Conservation (phyloP, 306 rosid species). For the Biancaea sappan region DNA sequence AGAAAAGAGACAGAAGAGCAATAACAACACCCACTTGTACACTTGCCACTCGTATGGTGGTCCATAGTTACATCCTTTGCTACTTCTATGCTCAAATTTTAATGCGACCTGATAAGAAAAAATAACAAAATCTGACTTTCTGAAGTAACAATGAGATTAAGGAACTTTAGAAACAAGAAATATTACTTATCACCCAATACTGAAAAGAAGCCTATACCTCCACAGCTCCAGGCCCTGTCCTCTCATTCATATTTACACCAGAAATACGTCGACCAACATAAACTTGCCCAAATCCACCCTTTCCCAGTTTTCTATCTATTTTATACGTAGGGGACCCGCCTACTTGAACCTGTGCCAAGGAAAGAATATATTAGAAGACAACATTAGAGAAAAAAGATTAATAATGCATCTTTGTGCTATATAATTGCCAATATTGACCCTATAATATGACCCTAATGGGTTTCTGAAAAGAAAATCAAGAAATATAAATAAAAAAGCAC, state of each 20-base stretch:
- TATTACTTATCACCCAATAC: conserved; percentile 9
- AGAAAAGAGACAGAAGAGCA: background rate
- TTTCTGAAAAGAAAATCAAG: background rate
- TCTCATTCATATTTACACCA: conserved; percentile 39
- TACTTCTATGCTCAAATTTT: conserved; percentile 95
- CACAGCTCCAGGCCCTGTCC: conserved; percentile 71
- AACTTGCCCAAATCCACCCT: conserved; percentile 99
- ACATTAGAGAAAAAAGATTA: background rate
- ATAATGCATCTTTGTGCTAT: too few relatives aligned
- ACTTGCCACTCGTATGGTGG: conserved; percentile 99
- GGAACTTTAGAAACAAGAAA: conserved; percentile 4
- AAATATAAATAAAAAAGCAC: background rate
- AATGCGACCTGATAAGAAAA: conserved; percentile 80
- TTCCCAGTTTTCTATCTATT: conserved; percentile 89
- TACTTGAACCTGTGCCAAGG: conserved; percentile 69
- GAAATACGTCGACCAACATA: conserved; percentile 85
- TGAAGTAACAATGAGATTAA: background rate
- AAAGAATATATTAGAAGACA: background rate
- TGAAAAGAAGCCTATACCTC: conserved; percentile 50
- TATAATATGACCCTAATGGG: too few relatives aligned
- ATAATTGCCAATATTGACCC: too few relatives aligned
- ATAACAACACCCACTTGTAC: conserved; percentile 67
- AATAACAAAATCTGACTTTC: background rate
- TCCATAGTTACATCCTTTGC: conserved; percentile 97
- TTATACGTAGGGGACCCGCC: conserved; percentile 91